phyloP scores from a whole-genome alignment of 108 stramenopile genomes.

The Hondaea fermentalgiana region DNA sequence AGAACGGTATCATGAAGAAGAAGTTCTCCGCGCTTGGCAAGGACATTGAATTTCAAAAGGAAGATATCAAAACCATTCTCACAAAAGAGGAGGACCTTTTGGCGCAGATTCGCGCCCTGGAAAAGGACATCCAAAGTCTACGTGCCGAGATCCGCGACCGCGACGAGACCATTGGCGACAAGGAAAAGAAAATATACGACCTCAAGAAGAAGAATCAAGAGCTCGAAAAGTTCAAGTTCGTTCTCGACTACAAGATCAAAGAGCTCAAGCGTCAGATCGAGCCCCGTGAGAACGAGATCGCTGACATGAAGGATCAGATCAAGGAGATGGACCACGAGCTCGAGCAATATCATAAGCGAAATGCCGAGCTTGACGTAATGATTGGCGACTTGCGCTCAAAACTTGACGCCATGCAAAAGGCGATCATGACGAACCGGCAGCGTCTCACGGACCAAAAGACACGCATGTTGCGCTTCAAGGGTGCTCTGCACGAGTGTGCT shows the following conservation, averaged over 20 bases:
- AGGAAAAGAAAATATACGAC: conserved; percentile 55
- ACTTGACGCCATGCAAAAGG: conserved; percentile 32
- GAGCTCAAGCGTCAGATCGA: conserved; percentile 61
- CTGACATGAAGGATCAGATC: conserved; percentile 53
- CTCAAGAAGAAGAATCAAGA: conserved; percentile 62
- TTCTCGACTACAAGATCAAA: conserved; percentile 68
- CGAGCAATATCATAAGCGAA: conserved; percentile 58
- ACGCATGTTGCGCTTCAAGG: conserved; percentile 26
- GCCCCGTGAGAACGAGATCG: conserved; percentile 57
- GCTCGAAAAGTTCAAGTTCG: conserved; percentile 66
- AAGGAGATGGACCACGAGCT: conserved; percentile 63
- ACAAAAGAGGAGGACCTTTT: conserved; percentile 38
- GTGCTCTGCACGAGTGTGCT: conserved; percentile 29
- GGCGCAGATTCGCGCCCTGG: conserved; percentile 40
- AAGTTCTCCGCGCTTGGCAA: conserved; percentile 37
- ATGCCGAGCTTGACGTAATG: conserved; percentile 56
- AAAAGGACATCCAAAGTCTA: conserved; percentile 57
- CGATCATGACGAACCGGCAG: conserved; percentile 29
- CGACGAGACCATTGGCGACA: conserved; percentile 57
- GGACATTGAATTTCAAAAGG: conserved; percentile 38
- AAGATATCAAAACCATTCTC: conserved; percentile 36
- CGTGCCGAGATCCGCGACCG: conserved; percentile 61
- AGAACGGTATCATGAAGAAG: conserved; percentile 54
- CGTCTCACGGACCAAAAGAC: conserved; percentile 17
- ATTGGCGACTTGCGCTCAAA: conserved; percentile 59